A percentile compares a stretch with the other conserved stretches of the same genome.
Conservation (phyloP, 768 basidiomycete genomes). For the Clavulina sp. region DNA sequence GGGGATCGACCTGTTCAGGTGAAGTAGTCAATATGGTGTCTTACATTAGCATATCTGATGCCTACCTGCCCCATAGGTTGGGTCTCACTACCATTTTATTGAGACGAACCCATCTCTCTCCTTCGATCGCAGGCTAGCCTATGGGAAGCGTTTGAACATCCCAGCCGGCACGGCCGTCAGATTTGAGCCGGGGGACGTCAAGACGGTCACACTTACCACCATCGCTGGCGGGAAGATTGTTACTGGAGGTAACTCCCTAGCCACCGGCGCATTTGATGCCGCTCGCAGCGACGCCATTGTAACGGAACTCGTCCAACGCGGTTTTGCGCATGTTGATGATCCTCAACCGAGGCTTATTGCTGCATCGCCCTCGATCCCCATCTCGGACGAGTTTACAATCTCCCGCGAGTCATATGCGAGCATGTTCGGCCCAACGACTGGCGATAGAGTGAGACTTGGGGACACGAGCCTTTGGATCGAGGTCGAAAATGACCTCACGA, state of each 20-base stretch:
- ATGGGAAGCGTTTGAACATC: constrained; percentile 81
- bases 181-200: constrained; percentile 85
- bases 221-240: constrained; percentile 58
- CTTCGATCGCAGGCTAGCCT: constrained; percentile 69
- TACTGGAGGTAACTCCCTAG: constrained; percentile 66
- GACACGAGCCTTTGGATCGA: constrained; percentile 86
- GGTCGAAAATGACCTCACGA: constrained; percentile 73
- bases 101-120: constrained; percentile 68
- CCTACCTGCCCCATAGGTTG: constrained; percentile 34
- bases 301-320: constrained; percentile 31
- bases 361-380: not conserved
- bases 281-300: constrained; percentile 31
- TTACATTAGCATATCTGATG: not conserved
- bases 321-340: constrained; percentile 55
- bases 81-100: constrained; percentile 88
- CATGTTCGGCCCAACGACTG: constrained; percentile 91
- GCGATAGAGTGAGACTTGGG: constrained; percentile 74
- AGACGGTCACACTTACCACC: constrained; percentile 64
- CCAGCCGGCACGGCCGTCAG: constrained; percentile 88
- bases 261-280: constrained; percentile 34
- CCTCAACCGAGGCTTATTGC: constrained; percentile 38
- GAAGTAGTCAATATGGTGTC: constrained; percentile 4
- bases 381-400: constrained; percentile 33
- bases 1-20: constrained; percentile 92
- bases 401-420: constrained; percentile 62